Evolutionary conservation across 1,284 basidiomycete species (phyloP).

Genomic region (Austroboletus olivaceoglutinosus): DNA sequence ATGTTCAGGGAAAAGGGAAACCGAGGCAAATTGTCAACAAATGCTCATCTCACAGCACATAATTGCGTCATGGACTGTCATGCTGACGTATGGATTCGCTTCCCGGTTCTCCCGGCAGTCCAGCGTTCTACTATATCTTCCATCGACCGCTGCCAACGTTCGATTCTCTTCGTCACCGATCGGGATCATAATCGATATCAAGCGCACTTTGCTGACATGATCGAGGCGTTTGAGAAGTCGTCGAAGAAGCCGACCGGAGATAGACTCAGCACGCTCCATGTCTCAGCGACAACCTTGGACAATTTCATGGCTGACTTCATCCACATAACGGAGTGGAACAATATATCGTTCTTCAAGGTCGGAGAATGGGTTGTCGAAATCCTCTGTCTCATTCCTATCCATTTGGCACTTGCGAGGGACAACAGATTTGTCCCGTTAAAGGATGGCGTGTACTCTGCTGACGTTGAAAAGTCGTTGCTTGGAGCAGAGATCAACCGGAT

Average conservation of each 20-base stretch:
- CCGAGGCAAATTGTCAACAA: not conserved
- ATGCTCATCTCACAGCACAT: conserved; percentile 26
- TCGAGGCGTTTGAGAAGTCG: conserved; percentile 44
- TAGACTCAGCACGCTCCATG: conserved; percentile 36
- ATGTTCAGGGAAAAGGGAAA: conserved; percentile 44
- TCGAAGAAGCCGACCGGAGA: conserved; percentile 44
- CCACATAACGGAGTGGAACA: not conserved
- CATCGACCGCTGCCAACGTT: conserved; percentile 27
- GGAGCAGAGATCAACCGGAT: conserved; percentile 57
- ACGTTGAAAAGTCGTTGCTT: conserved; percentile 50
- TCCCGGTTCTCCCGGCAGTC: conserved; percentile 57
- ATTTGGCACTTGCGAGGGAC: conserved; percentile 55
- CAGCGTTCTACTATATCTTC: conserved; percentile 45
- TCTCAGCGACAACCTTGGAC: conserved; percentile 23
- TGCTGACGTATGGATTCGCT: conserved; percentile 59
- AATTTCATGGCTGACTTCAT: conserved; percentile 19
- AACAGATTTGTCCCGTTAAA: conserved; percentile 61
- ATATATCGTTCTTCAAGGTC: conserved; percentile 40
- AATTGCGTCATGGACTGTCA: conserved; percentile 58
- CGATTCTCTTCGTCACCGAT: conserved; percentile 47
- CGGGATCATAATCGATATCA: conserved; percentile 35
- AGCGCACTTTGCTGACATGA: conserved; percentile 46
- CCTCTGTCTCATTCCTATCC: conserved; percentile 63
- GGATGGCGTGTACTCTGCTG: conserved; percentile 51
- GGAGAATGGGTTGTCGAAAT: conserved; percentile 65